A percentile compares a stretch with the other conserved stretches of the same genome.
phyloP scores from a whole-genome alignment of 257 asterid genomes.

The Przewalskia tangutica region DNA sequence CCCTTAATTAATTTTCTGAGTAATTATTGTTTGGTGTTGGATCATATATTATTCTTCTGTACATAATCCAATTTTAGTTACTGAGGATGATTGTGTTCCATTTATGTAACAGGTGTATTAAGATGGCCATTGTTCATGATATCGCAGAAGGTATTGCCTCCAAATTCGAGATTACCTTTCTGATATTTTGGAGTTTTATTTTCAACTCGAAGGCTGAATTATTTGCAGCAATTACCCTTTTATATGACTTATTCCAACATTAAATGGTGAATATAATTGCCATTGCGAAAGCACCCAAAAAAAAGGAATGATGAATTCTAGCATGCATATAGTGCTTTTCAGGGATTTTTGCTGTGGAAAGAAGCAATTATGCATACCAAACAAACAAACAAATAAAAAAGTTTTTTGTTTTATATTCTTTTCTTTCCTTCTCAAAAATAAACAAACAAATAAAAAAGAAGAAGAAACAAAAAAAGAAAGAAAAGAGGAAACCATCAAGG shows the following conservation, averaged over 20 bases:
- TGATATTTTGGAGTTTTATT: background rate
- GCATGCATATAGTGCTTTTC: background rate
- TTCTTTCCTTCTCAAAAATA: too few relatives aligned
- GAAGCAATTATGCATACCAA: background rate
- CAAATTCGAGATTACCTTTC: background rate
- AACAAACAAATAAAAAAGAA: background rate
- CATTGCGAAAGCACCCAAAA: background rate
- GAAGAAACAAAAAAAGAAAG: background rate
- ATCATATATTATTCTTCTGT: background rate
- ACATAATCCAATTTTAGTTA: background rate
- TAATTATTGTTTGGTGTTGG: background rate
- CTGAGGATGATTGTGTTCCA: conserved; percentile 2
- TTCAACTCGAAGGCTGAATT: background rate
- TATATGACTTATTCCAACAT: background rate
- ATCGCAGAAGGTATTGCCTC: conserved; percentile 76
- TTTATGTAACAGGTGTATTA: conserved; percentile 63
- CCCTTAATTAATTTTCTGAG: background rate
- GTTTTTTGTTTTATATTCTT: too few relatives aligned
- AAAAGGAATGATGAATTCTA: background rate
- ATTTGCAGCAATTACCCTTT: background rate
- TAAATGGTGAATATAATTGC: background rate
- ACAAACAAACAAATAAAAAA: too few relatives aligned
- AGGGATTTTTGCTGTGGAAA: background rate
- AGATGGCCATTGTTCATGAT: conserved; percentile 90
- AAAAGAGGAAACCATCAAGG: background rate